These are phyloP conservation scores for Hippophae rhamnoides DNA, from an alignment of 306 rosid species.

Conservation along the genomic window DNA sequence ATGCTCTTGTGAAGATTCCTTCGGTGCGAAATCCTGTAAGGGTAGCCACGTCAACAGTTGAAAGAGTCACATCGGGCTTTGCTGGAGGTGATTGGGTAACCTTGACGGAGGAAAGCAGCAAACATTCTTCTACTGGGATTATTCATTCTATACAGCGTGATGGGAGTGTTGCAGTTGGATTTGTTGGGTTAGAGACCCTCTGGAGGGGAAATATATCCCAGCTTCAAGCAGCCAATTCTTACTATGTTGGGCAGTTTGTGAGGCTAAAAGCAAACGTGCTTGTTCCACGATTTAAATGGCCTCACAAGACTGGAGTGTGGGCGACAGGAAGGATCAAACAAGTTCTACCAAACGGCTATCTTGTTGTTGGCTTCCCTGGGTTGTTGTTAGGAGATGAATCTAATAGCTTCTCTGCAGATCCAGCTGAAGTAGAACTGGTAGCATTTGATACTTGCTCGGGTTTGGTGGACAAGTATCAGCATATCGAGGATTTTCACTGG, in stretches of 20 bases:
- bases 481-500: slow-evolving; percentile 83
- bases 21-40: slow-evolving; percentile 52
- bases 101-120: slow-evolving; percentile 27
- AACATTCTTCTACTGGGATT: slow-evolving; percentile 60
- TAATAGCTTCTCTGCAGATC: slow-evolving; percentile 52
- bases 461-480: slow-evolving; percentile 52
- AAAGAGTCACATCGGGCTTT: slow-evolving; percentile 55
- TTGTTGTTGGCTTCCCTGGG: slow-evolving; percentile 68
- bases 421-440: slow-evolving; percentile 67
- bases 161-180: slow-evolving; percentile 46
- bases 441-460: slow-evolving; percentile 57
- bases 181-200: slow-evolving; percentile 55
- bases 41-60: slow-evolving; percentile 41
- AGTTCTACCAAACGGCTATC: slow-evolving; percentile 66
- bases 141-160: slow-evolving; percentile 54
- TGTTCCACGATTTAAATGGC: slow-evolving; percentile 66
- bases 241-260: slow-evolving; percentile 60
- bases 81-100: slow-evolving; percentile 67
- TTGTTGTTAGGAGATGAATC: slow-evolving; percentile 41
- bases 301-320: slow-evolving; percentile 35
- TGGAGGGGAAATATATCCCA: slow-evolving; percentile 53
- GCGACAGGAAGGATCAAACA: slow-evolving; percentile 51
- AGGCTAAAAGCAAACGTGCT: slow-evolving; percentile 34
- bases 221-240: slow-evolving; percentile 38
- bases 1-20: slow-evolving; percentile 49